phyloP scores from a whole-genome alignment of 2,329 filamentous ascomycete genomes.

The Metarhizium album region DNA sequence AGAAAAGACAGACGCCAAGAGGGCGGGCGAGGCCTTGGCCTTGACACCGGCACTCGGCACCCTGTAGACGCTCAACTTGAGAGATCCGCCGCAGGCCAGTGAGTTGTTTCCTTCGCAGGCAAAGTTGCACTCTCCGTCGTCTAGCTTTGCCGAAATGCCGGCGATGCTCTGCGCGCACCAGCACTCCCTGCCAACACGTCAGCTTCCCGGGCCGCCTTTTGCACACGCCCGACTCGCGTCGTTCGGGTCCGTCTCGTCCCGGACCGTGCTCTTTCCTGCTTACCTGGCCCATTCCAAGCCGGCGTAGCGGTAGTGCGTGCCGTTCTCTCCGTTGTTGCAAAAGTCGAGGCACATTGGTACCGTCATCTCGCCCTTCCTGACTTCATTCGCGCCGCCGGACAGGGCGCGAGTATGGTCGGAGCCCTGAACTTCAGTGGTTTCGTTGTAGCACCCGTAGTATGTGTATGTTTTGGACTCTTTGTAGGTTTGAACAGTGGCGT shows the following conservation, averaged over 20 bases:
- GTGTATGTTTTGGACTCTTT: slow-evolving; percentile 27
- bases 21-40: background rate
- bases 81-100: slow-evolving; percentile 42
- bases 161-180: slow-evolving; percentile 45
- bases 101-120: slow-evolving; percentile 42
- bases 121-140: slow-evolving; percentile 37
- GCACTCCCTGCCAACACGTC: slow-evolving; percentile 36
- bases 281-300: slow-evolving; percentile 43
- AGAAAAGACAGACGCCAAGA: background rate
- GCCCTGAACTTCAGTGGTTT: slow-evolving; percentile 35
- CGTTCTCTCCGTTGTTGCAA: slow-evolving; percentile 28
- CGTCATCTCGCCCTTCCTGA: slow-evolving; percentile 36
- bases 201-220: background rate
- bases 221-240: background rate
- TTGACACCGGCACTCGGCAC: slow-evolving; percentile 9
- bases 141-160: slow-evolving; percentile 32
- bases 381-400: slow-evolving; percentile 28
- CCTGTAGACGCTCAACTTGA: slow-evolving; percentile 37
- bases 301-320: slow-evolving; percentile 34
- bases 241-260: background rate
- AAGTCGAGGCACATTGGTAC: slow-evolving; percentile 39
- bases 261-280: slow-evolving; percentile 6
- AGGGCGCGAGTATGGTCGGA: slow-evolving; percentile 36
- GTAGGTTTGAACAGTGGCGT: slow-evolving; percentile 21
- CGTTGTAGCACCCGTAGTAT: slow-evolving; percentile 49